phyloP scores from a whole-genome alignment of 2,329 filamentous ascomycete genomes.

The Chaetomiaceae sp. region DNA sequence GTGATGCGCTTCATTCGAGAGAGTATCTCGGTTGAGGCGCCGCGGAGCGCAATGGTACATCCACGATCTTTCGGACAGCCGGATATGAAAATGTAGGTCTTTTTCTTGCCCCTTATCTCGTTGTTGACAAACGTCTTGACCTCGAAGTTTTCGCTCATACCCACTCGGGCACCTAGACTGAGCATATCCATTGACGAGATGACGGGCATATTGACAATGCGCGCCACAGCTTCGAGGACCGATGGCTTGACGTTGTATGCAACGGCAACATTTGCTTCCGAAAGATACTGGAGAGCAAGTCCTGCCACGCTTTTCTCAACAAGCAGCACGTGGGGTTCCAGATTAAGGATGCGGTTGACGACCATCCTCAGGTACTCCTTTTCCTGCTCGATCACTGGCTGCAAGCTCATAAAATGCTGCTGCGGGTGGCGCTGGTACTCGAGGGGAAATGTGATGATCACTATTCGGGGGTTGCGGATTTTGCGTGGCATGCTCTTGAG shows the following conservation, averaged over 20 bases:
- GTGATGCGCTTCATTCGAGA: constrained; percentile 85
- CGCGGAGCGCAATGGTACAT: constrained; percentile 88
- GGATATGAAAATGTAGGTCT: constrained; percentile 93
- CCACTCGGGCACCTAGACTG: constrained; percentile 69
- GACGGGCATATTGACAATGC: constrained; percentile 86
- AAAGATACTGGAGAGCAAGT: constrained; percentile 80
- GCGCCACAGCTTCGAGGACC: constrained; percentile 89
- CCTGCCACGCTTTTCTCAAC: constrained; percentile 91
- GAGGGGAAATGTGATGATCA: constrained; percentile 91
- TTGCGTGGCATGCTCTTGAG: constrained; percentile 92
- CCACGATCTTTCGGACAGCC: constrained; percentile 86
- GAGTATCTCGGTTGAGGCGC: constrained; percentile 67
- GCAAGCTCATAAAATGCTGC: constrained; percentile 94
- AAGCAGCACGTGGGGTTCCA: constrained; percentile 81
- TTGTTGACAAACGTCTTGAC: constrained; percentile 91
- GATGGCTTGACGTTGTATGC: constrained; percentile 96
- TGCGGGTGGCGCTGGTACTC: constrained; percentile 89
- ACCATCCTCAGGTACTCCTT: constrained; percentile 89
- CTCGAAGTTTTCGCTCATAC: constrained; percentile 81
- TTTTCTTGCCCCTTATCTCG: constrained; percentile 68
- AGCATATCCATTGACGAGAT: constrained; percentile 95
- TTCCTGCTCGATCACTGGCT: constrained; percentile 95
- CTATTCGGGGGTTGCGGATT: constrained; percentile 75
- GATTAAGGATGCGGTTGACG: constrained; percentile 82
- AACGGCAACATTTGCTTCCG: constrained; percentile 85